These are phyloP conservation scores for Penicillium crystallinum DNA, from an alignment of 495 filamentous ascomycete genomes.

Conservation along the genomic window DNA sequence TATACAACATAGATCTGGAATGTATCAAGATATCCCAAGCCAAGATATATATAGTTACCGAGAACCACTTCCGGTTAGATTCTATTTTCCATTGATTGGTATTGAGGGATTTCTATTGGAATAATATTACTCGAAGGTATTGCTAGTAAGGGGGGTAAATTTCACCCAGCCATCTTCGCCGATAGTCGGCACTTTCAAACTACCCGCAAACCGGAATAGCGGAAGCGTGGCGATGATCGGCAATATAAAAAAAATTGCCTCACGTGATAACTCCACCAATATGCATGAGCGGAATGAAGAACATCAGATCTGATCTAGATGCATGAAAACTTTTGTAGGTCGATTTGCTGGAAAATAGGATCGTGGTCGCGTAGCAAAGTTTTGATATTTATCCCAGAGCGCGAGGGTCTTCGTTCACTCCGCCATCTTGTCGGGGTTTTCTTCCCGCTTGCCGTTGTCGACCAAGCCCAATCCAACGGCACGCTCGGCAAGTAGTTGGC, in stretches of 20 bases:
- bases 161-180: slow-evolving; percentile 19
- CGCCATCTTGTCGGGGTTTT: slow-evolving; percentile 32
- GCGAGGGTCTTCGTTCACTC: slow-evolving; percentile 17
- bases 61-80: slow-evolving; percentile 22
- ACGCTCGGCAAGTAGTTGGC: slow-evolving; percentile 78
- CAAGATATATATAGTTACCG: slow-evolving; percentile 16
- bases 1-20: slow-evolving; percentile 4
- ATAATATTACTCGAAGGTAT: slow-evolving; percentile 18
- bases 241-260: slow-evolving; percentile 22
- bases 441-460: slow-evolving; percentile 53
- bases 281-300: slow-evolving; percentile 5
- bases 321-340: slow-evolving; percentile 4
- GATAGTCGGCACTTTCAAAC: slow-evolving; percentile 29
- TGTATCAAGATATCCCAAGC: background rate
- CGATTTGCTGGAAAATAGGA: slow-evolving; percentile 3
- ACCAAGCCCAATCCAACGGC: slow-evolving; percentile 60
- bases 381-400: background rate
- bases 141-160: slow-evolving; percentile 28
- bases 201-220: slow-evolving; percentile 30
- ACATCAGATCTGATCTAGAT: background rate
- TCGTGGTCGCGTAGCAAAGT: slow-evolving; percentile 10
- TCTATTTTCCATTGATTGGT: slow-evolving; percentile 14
- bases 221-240: slow-evolving; percentile 32
- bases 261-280: slow-evolving; percentile 19
- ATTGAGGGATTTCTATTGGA: slow-evolving; percentile 33